Percentiles rank a stretch among this genome's conserved stretches.
Conservation (phyloP, 208 protist genomes). For the Spongospora subterranea region DNA sequence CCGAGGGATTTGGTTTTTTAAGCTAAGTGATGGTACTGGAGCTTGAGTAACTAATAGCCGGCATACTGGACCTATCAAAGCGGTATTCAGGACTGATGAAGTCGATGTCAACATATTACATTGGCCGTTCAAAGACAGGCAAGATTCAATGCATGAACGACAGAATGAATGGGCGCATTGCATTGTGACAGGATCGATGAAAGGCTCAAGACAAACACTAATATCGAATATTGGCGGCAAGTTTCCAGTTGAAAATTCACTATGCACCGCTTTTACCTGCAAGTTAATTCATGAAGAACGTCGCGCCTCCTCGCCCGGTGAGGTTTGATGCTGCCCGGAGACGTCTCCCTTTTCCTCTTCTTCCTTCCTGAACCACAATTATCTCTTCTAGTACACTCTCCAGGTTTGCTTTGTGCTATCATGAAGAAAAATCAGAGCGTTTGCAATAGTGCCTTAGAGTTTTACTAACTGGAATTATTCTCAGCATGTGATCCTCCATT, state of each 20-base stretch:
- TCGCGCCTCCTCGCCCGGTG: background rate
- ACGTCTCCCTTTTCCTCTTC: background rate
- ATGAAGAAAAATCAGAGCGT: too few relatives aligned
- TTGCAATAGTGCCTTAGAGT: too few relatives aligned
- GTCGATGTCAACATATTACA: background rate
- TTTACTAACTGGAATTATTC: background rate
- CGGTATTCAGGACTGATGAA: background rate
- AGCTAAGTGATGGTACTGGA: constrained; percentile 38
- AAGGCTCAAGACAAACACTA: constrained; percentile 45
- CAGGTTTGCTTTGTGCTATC: too few relatives aligned
- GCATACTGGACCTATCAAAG: constrained; percentile 20
- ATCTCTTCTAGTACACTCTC: background rate
- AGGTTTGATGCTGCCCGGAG: background rate
- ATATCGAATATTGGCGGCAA: background rate
- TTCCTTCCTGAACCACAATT: background rate
- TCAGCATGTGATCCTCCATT: background rate
- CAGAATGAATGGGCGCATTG: constrained; percentile 48
- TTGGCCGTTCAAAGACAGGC: background rate
- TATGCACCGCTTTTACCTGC: background rate
- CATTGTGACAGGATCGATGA: background rate
- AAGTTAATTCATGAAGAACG: constrained; percentile 14
- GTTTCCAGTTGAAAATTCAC: too few relatives aligned
- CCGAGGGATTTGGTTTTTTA: background rate
- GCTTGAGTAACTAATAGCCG: background rate
- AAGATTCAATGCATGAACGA: background rate